Conservation (phyloP, 2,329 filamentous ascomycete genomes). For the Colletotrichum coccodes region DNA sequence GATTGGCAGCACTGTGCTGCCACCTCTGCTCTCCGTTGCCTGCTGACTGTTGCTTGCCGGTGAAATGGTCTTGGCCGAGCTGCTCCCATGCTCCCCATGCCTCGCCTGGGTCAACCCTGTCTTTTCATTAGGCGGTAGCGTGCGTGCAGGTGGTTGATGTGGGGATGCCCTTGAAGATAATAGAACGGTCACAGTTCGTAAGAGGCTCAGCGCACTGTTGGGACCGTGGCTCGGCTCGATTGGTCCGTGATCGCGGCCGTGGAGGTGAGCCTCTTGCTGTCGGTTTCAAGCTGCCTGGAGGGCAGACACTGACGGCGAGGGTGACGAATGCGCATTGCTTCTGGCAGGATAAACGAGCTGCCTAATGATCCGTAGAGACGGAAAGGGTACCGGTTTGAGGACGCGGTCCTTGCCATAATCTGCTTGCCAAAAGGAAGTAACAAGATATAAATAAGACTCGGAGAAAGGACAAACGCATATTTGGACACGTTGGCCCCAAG, state of each 20-base stretch:
- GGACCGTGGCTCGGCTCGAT: conserved; percentile 11
- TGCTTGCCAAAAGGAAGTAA: not conserved
- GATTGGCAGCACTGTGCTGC: conserved; percentile 27
- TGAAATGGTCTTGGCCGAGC: conserved; percentile 25
- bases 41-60: conserved; percentile 1
- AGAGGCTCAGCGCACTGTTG: conserved; percentile 2
- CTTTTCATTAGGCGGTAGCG: conserved; percentile 30
- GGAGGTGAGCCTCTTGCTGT: conserved; percentile 21
- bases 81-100: conserved; percentile 29
- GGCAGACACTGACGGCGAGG: conserved; percentile 1
- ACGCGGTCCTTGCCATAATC: not conserved
- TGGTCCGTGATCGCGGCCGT: conserved; percentile 9
- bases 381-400: not conserved
- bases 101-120: conserved; percentile 26
- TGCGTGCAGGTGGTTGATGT: conserved; percentile 26
- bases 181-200: conserved; percentile 13
- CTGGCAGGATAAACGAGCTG: conserved; percentile 3
- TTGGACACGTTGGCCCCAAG: not conserved
- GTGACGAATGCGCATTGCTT: conserved; percentile 18
- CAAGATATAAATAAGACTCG: not conserved
- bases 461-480: not conserved
- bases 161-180: conserved; percentile 30
- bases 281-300: conserved; percentile 28
- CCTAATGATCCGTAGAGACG: conserved; percentile 9
- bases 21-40: not conserved